Percentiles rank a stretch among this genome's conserved stretches.
These are phyloP conservation scores for Rhododendron vialii DNA, from an alignment of 148 eudicot species.

Conservation along the genomic window DNA sequence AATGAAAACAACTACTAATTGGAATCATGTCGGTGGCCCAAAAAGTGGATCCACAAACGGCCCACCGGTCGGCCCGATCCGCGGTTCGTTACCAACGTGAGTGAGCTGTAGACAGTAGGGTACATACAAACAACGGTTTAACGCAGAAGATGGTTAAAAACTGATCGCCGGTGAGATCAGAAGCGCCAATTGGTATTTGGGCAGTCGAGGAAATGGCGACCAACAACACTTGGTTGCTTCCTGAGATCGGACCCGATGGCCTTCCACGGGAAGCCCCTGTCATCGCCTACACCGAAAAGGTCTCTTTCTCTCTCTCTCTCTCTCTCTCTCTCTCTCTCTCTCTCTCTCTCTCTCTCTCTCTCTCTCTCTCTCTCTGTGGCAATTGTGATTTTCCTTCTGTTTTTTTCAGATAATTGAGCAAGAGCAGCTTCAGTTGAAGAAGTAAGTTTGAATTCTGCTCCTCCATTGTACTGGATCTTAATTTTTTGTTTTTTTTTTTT, in stretches of 20 bases:
- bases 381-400: slow-evolving; percentile 1
- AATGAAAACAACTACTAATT: too few species aligned
- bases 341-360: too few species aligned
- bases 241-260: slow-evolving; percentile 87
- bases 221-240: slow-evolving; percentile 24
- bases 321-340: not conserved
- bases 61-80: not conserved
- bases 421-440: slow-evolving; percentile 65
- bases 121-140: not conserved
- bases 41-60: not conserved
- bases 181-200: not conserved
- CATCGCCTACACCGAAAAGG: slow-evolving; percentile 89
- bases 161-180: not conserved
- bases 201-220: slow-evolving; percentile 17
- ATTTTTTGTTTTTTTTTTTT: not conserved
- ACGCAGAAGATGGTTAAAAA: not conserved
- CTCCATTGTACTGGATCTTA: not conserved
- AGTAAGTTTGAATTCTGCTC: slow-evolving; percentile 33
- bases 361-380: not conserved
- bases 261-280: slow-evolving; percentile 66
- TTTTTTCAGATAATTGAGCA: slow-evolving; percentile 54
- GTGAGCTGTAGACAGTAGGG: not conserved
- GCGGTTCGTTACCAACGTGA: not conserved
- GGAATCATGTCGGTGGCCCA: not conserved
- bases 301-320: not conserved